Base-by-base conservation (phyloP, 768 basidiomycete genomes). In the Tricholoma bakamatsutake region DNA sequence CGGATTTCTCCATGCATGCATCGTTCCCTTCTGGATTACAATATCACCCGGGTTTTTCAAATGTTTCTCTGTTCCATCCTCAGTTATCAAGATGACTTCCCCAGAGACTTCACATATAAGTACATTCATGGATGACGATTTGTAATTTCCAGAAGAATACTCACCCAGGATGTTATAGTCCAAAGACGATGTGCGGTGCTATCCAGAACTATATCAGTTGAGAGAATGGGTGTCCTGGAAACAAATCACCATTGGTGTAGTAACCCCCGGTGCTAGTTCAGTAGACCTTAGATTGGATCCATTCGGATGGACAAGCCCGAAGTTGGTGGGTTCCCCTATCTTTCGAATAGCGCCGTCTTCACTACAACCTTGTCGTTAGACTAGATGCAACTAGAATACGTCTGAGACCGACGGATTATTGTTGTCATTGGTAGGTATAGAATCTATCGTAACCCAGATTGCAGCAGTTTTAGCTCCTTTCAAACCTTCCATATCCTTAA, bases 1-100 rank as follows among this genome's bases (percentile, higher is more conserved):
- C 9, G 82, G 80, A 65, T 85, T 85, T 52, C 66, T 77, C 84
- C 83, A 87, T 13, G 78, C 66, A 82, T 71, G 78, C 66, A 82
- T 71, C 0, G 78, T 81, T 8, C 83, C 84, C 55, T 76, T 78
- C 67, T 82, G 80, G 33, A 84, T 68, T 46, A 84, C 77, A 1
- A 73, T 71, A 64, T 83, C 82, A 31, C 82, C 83, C 21, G 81
- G 77, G 21, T 24, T 24, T 59, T 76, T 79, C 50, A 84, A 61
- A 49, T 74, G 71, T 17, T 67, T 79, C 66, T 84, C 80, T 7
- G 67, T 70, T 4, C 82, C 83, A 64, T 83, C 82, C 52, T 82
- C 82, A 57, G 76, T 76, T 18, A 80, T 74, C n/a, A 81, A 69
- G 24, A 83, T 65, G 12, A 84, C 63, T 67, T 82, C 78, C 12